Evolutionary conservation across 352 stramenopile genomes (phyloP).

Genomic region (Phytopythium cucurbitacearum): DNA sequence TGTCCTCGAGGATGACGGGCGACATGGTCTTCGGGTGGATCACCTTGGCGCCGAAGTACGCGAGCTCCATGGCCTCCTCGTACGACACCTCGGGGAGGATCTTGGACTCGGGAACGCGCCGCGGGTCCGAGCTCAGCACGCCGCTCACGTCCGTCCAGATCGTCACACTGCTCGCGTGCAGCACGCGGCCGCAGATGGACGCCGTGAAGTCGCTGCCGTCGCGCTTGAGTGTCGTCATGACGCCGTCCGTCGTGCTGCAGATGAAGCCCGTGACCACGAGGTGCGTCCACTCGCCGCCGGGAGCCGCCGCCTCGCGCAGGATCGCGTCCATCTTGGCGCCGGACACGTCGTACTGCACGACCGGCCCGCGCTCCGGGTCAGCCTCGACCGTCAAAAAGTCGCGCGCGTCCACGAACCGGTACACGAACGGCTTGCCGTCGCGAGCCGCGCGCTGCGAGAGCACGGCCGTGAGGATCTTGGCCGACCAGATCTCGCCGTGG

Average conservation of each 20-base stretch:
- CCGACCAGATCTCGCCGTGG: constrained; percentile 95
- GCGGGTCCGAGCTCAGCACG: constrained; percentile 92
- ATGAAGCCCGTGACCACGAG: constrained; percentile 97
- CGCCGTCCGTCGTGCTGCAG: constrained; percentile 91
- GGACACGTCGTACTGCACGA: constrained; percentile 76
- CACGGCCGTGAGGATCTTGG: constrained; percentile 87
- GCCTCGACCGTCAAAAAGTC: constrained; percentile 83
- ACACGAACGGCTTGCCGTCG: constrained; percentile 57
- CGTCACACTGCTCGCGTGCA: constrained; percentile 88
- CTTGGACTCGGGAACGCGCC: constrained; percentile 90
- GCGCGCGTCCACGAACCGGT: constrained; percentile 91
- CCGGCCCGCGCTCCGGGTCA: constrained; percentile 70
- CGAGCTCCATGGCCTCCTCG: constrained; percentile 97
- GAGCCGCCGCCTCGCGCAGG: constrained; percentile 32
- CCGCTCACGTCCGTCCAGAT: constrained; percentile 98
- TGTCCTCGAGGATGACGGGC: constrained; percentile 82
- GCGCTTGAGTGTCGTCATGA: constrained; percentile 95
- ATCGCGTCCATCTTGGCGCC: constrained; percentile 58
- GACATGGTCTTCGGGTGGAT: constrained; percentile 97
- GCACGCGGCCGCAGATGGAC: constrained; percentile 94
- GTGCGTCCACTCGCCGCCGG: constrained; percentile 40
- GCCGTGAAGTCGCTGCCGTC: constrained; percentile 97
- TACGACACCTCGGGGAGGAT: constrained; percentile 93
- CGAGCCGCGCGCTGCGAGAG: constrained; percentile 38
- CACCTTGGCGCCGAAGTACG: constrained; percentile 98